phyloP scores from a whole-genome alignment of 2,329 filamentous ascomycete species.

The Ascocoryne sarcoides region DNA sequence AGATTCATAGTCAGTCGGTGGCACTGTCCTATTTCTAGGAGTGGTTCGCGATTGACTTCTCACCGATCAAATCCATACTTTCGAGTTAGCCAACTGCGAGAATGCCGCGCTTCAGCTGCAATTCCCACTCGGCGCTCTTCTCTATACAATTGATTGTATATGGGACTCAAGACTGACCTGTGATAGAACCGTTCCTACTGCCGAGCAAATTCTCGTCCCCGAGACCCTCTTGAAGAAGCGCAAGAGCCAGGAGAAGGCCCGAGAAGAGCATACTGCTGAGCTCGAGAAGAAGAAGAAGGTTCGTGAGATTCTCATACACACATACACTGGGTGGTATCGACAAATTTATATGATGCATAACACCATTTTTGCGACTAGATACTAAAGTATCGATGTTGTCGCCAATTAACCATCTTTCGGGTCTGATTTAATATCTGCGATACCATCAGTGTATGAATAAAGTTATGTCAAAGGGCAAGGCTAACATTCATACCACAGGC shows the following conservation, averaged over 20 bases:
- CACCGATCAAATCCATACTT: slow-evolving; percentile 69
- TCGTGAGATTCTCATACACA: slow-evolving; percentile 17
- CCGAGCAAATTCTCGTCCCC: slow-evolving; percentile 93
- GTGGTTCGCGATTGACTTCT: slow-evolving; percentile 33
- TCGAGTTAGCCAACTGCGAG: slow-evolving; percentile 82
- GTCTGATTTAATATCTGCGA: slow-evolving; percentile 57
- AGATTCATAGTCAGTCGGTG: slow-evolving; percentile 36
- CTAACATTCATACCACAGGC: slow-evolving; percentile 48
- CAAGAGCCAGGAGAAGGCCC: slow-evolving; percentile 99
- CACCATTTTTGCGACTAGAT: slow-evolving; percentile 85
- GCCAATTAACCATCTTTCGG: slow-evolving; percentile 99
- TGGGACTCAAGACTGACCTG: slow-evolving; percentile 71
- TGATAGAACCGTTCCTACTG: slow-evolving; percentile 80
- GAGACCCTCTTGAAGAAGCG: slow-evolving; percentile 99
- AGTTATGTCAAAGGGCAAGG: background rate
- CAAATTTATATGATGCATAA: slow-evolving; percentile 70
- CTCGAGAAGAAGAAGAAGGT: slow-evolving; percentile 87
- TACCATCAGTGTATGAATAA: slow-evolving; percentile 13
- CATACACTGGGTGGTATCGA: slow-evolving; percentile 30
- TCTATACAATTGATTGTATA: slow-evolving; percentile 54
- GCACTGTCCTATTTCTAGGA: slow-evolving; percentile 11
- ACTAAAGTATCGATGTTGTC: slow-evolving; percentile 82
- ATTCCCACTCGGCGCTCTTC: slow-evolving; percentile 79
- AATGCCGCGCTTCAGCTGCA: slow-evolving; percentile 89
- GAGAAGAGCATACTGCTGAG: slow-evolving; percentile 75